Base-by-base conservation (phyloP, 345 rosid genomes). In the Xanthoceras sorbifolium region DNA sequence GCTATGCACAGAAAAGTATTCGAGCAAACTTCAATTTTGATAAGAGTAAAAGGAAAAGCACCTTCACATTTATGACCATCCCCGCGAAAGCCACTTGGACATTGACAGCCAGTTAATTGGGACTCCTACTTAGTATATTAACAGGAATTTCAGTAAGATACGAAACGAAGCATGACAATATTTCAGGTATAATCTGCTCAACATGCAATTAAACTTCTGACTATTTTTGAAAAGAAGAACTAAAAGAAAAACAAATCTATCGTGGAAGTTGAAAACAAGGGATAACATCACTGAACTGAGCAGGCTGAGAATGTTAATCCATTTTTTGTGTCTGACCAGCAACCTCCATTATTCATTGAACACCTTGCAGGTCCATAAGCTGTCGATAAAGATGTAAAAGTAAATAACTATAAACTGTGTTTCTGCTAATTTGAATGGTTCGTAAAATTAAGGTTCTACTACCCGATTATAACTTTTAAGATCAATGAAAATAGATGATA, bases 341-440 rank as follows among this genome's bases (percentile, higher is more conserved):
- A 96, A n/a, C 94, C 94, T 71, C 99, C 99, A 57, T 86, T 76
- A 73, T 86, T 71, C 61, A 92, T 82, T 0, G 86, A 69, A 76
- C 99, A 96, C 72, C 99, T 87, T 50, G 86, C 91, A 77, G 97
- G 89, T 78, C 97, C 97, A 83, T 76, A 79, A 54, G 92, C 99
- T 96, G 89, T 67, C 22, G 71, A 75, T 70, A 40, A 61, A 61
- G 28, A n/a, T n/a, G n/a, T n/a, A 57, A 73, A 42, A 8, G 44
- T 67, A 23, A 15, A 10, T 7, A 20, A 36, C 40, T 36, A 9
- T 36, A 36, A 36, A 36, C 8, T 5, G 40, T 36, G 40, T 36
- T 36, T 36, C 40, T 9, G 40, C 40, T 36, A 36, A 9, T 36
- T 36, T 36, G 40, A n/a, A n/a, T n/a, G n/a, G n/a, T n/a, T n/a